A percentile compares a stretch with the other conserved stretches of the same genome.
phyloP scores from a whole-genome alignment of 1,284 basidiomycete genomes.

The Tetrapyrgos nigripes region DNA sequence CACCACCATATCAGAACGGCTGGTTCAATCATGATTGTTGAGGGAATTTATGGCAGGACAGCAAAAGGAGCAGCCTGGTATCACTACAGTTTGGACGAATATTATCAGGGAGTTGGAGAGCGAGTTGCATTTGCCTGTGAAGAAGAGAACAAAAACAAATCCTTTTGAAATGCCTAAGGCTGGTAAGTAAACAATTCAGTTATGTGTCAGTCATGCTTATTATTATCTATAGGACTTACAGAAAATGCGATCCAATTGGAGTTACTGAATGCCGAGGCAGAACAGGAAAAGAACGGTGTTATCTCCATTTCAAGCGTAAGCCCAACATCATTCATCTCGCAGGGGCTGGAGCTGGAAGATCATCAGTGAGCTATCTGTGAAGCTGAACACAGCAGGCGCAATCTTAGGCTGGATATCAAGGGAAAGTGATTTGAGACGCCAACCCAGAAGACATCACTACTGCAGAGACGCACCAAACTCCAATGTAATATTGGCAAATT shows the following conservation, averaged over 20 bases:
- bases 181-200: background rate
- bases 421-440: background rate
- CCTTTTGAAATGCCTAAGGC: constrained; percentile 24
- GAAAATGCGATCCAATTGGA: constrained; percentile 13
- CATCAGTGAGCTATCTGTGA: constrained; percentile 18
- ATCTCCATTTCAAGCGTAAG: constrained; percentile 11
- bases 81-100: constrained; percentile 20
- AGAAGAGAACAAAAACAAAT: constrained; percentile 18
- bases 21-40: background rate
- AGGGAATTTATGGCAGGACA: constrained; percentile 1
- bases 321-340: constrained; percentile 12
- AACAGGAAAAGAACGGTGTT: background rate
- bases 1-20: background rate
- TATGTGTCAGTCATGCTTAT: too few relatives aligned
- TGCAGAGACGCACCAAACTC: background rate
- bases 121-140: constrained; percentile 5
- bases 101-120: constrained; percentile 31
- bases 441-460: background rate
- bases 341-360: constrained; percentile 21
- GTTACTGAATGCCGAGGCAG: constrained; percentile 21
- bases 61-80: too few relatives aligned
- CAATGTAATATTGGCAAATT: background rate
- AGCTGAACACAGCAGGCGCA: background rate
- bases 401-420: background rate
- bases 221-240: constrained; percentile 7